These are phyloP conservation scores for Echites panduratus DNA, from an alignment of 257 asterid species.

Conservation along the genomic window DNA sequence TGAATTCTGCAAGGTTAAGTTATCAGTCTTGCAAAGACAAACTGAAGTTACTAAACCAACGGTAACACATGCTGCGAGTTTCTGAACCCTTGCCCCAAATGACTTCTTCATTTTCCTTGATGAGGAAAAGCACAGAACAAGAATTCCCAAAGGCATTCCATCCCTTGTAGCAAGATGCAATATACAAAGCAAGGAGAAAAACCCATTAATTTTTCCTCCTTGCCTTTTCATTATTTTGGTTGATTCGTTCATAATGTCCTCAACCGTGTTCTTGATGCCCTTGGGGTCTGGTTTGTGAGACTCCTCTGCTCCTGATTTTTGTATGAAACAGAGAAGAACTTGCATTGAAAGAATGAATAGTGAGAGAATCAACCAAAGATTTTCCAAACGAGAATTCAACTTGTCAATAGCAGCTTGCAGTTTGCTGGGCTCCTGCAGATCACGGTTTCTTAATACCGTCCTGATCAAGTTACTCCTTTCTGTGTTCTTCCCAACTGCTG, in stretches of 20 bases:
- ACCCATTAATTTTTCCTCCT: slow-evolving; percentile 18
- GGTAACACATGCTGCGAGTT: slow-evolving; percentile 23
- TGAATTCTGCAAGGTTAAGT: slow-evolving; percentile 16
- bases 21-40: slow-evolving; percentile 20
- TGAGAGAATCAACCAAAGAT: slow-evolving; percentile 28
- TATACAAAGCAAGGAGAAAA: slow-evolving; percentile 28
- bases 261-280: slow-evolving; percentile 26
- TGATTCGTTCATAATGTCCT: slow-evolving; percentile 35
- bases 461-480: slow-evolving; percentile 28
- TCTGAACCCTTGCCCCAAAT: slow-evolving; percentile 17
- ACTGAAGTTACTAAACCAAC: slow-evolving; percentile 31
- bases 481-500: slow-evolving; percentile 34
- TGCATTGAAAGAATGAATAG: slow-evolving; percentile 30
- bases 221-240: slow-evolving; percentile 25
- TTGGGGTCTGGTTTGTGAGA: slow-evolving; percentile 22
- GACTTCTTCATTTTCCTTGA: slow-evolving; percentile 26
- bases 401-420: slow-evolving; percentile 18
- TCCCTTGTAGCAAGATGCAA: slow-evolving; percentile 36
- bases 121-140: slow-evolving; percentile 21
- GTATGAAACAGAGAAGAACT: slow-evolving; percentile 29
- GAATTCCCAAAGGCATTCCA: slow-evolving; percentile 40
- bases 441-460: not conserved
- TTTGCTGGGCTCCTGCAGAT: slow-evolving; percentile 9
- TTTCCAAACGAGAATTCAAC: slow-evolving; percentile 28
- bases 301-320: slow-evolving; percentile 4